A percentile compares a stretch with the other conserved stretches of the same genome.
Conservation (phyloP, 1,284 basidiomycete species). For the Irpex sp. region DNA sequence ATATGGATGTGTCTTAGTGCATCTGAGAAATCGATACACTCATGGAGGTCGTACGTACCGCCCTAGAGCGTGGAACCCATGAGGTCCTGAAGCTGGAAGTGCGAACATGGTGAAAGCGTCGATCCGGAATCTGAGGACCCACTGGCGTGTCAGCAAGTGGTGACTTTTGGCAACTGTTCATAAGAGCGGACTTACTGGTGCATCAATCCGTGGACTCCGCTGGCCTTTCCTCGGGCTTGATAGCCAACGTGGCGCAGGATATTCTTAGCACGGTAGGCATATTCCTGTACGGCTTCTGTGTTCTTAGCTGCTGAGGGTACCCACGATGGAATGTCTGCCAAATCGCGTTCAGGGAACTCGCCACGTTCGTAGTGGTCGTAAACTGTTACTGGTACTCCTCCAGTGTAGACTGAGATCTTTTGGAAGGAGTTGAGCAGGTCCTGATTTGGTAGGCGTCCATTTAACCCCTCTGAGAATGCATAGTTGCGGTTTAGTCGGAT, state of each 20-base stretch:
- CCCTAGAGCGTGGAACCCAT: slow-evolving; percentile 93
- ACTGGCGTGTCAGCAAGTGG: not conserved
- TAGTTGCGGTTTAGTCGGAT: not conserved
- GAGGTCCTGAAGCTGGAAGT: slow-evolving; percentile 84
- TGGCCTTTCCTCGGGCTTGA: slow-evolving; percentile 67
- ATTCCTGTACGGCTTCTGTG: slow-evolving; percentile 42
- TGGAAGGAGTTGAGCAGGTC: slow-evolving; percentile 87
- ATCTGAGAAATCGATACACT: no score
- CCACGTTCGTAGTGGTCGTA: slow-evolving; percentile 69
- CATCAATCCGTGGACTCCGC: slow-evolving; percentile 76
- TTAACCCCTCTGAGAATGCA: slow-evolving; percentile 76
- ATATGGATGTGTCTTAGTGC: not conserved
- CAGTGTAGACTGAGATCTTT: slow-evolving; percentile 69
- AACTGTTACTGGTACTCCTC: slow-evolving; percentile 69
- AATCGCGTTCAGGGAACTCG: slow-evolving; percentile 32
- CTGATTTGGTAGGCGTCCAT: slow-evolving; percentile 94
- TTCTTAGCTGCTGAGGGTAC: slow-evolving; percentile 42
- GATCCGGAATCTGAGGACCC: slow-evolving; percentile 68
- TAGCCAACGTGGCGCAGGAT: slow-evolving; percentile 63
- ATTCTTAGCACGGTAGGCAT: slow-evolving; percentile 58
- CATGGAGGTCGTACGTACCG: slow-evolving; percentile 39
- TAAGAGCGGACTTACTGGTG: slow-evolving; percentile 50
- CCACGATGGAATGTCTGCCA: slow-evolving; percentile 39
- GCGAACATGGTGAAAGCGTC: slow-evolving; percentile 93
- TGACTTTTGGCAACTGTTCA: not conserved